Base-by-base conservation (phyloP, 2,329 filamentous ascomycete genomes). In the Zasmidium citrigriseum region DNA sequence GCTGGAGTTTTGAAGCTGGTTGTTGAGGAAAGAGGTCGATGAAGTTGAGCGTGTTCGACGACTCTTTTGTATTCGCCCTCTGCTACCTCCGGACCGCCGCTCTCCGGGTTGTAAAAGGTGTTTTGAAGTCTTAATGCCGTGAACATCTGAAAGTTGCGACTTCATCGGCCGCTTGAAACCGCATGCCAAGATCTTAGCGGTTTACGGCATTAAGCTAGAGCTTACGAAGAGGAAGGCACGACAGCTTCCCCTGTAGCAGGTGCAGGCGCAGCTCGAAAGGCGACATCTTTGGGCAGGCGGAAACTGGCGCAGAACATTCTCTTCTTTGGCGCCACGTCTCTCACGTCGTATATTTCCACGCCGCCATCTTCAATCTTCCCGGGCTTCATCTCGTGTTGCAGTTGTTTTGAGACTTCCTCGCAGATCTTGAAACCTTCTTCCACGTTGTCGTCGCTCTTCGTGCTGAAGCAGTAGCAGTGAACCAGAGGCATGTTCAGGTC, bases 261-360 rank as follows among this genome's bases (percentile, higher is more conserved):
- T 16, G 34, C 7, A 41, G 7, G 34, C 4, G 16, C 34, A 16
- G 7, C 14, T 41, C 34, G 34, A 41, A 64, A 60, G 11, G 93
- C 95, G 4, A 97, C 90, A 67, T 90, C 86, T 29, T 80, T 76
- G 1, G 95, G 95, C 60, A 99, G 72, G 62, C 92, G 85, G 76
- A 99, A 98, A 66, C 87, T 96, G 25, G 91, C 93, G 74, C 95
- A 98, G 75, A 93, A 98, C 93, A 97, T 97, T 71, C 89, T 85
- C 82, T 99, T 99, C 70, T 91, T 89, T 4, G 95, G 95, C 58
- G 92, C 90, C 55, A 99, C 95, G 66, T 96, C 87, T 64, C 95
- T 83, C 29, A 98, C 91, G 72, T 86, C 84, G 57, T 78, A 77
- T 4, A 88, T 79, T 25, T 79, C 73, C 16, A 86, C 75, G 41